A percentile compares a stretch with the other conserved stretches of the same genome.
Conservation (phyloP, 495 filamentous ascomycete species). For the Penicillium goetzii region DNA sequence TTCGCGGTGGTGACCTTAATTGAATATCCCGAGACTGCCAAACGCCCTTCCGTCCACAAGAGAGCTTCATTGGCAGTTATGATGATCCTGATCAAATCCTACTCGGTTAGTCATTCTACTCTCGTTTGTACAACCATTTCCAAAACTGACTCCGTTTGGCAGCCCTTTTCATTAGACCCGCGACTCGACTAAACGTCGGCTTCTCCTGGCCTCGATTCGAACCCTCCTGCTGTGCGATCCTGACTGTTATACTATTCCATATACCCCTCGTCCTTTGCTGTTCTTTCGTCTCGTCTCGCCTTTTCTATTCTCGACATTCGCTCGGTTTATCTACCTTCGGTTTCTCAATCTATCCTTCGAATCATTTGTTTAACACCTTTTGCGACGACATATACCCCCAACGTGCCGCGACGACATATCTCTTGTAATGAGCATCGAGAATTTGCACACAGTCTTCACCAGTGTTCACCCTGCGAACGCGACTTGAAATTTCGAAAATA, state of each 20-base stretch:
- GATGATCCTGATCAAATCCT: slow-evolving; percentile 19
- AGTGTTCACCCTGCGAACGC: neutral
- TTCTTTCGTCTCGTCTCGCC: neutral
- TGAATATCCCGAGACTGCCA: slow-evolving; percentile 17
- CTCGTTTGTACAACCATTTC: slow-evolving; percentile 21
- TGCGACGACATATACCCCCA: slow-evolving; percentile 28
- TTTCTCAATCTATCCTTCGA: neutral
- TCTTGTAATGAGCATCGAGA: slow-evolving; percentile 27
- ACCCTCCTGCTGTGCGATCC: slow-evolving; percentile 26
- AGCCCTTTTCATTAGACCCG: slow-evolving; percentile 20
- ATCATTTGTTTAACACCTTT: neutral
- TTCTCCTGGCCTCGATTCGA: slow-evolving; percentile 26
- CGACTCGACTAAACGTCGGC: slow-evolving; percentile 25
- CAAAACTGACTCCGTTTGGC: slow-evolving; percentile 26
- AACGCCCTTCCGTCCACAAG: slow-evolving; percentile 20
- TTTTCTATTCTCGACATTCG: slow-evolving; percentile 24
- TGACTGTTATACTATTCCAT: slow-evolving; percentile 17
- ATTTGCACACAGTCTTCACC: neutral
- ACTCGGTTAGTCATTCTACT: slow-evolving; percentile 15
- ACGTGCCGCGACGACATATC: slow-evolving; percentile 25
- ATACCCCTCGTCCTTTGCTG: neutral
- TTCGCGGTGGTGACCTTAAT: neutral
- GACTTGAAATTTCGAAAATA: neutral
- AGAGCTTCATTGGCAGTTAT: slow-evolving; percentile 23
- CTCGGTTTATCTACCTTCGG: slow-evolving; percentile 4